These are phyloP conservation scores for Penicillium griseofulvum DNA, from an alignment of 2,329 filamentous ascomycete species.

Conservation along the genomic window DNA sequence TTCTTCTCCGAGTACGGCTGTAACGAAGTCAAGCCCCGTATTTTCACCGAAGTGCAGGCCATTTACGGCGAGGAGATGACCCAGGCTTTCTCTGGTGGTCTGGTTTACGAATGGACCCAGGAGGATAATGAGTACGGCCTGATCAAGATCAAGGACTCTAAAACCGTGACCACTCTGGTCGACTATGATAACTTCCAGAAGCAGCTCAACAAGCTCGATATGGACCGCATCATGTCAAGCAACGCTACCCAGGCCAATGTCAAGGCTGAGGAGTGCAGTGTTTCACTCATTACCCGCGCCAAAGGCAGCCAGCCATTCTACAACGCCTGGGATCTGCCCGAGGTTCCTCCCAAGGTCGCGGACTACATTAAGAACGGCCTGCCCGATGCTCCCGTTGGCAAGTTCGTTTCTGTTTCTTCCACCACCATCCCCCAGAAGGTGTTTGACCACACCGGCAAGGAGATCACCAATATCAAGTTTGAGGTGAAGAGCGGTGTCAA, in stretches of 20 bases:
- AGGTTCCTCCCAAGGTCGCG: constrained; percentile 64
- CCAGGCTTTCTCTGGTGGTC: constrained; percentile 56
- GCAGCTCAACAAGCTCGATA: constrained; percentile 74
- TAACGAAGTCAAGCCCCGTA: constrained; percentile 57
- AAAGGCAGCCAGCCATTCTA: constrained; percentile 57
- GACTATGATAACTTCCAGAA: constrained; percentile 73
- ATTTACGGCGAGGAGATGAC: constrained; percentile 62
- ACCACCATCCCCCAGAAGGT: constrained; percentile 59
- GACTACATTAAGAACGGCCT: constrained; percentile 76
- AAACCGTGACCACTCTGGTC: constrained; percentile 56
- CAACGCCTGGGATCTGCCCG: constrained; percentile 75
- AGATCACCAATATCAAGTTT: constrained; percentile 64
- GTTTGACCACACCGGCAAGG: constrained; percentile 53
- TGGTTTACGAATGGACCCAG: constrained; percentile 52
- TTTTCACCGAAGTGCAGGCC: constrained; percentile 60
- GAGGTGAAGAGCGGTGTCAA: constrained; percentile 55
- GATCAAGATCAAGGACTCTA: constrained; percentile 59
- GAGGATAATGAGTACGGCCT: constrained; percentile 54
- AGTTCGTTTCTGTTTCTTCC: constrained; percentile 60
- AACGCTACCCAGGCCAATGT: constrained; percentile 57
- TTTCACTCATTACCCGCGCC: constrained; percentile 60
- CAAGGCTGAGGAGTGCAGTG: constrained; percentile 62
- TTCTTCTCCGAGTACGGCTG: constrained; percentile 69
- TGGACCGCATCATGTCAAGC: constrained; percentile 62
- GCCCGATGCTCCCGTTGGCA: constrained; percentile 60